Evolutionary conservation across 2,329 filamentous ascomycete genomes (phyloP).

Genomic region (Aspergillus sp.): DNA sequence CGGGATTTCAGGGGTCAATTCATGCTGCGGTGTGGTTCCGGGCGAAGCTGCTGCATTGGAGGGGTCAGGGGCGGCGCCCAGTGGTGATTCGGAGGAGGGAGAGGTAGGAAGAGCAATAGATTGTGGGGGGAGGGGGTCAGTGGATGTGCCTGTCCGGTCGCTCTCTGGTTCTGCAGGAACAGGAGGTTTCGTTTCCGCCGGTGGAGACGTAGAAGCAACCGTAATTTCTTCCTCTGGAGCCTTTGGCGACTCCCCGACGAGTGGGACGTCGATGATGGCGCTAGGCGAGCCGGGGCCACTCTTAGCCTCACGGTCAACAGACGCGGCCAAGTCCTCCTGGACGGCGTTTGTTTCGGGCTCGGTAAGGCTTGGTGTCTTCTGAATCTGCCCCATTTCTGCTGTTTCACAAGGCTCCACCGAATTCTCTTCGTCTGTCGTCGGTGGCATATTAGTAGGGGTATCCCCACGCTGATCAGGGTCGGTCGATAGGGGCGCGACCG

Average conservation of each 20-base stretch:
- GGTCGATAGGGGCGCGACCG: conserved; percentile 15
- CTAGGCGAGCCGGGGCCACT: conserved; percentile 30
- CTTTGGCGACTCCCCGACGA: conserved; percentile 21
- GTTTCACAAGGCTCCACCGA: conserved; percentile 11
- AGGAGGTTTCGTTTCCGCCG: conserved; percentile 11
- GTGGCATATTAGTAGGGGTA: conserved; percentile 14
- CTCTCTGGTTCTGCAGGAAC: conserved; percentile 17
- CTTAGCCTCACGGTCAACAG: conserved; percentile 23
- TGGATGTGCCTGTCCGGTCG: conserved; percentile 10
- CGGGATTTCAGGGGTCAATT: conserved; percentile 21
- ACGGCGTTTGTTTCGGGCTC: conserved; percentile 25
- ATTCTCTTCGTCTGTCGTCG: conserved; percentile 9
- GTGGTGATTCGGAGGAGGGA: conserved; percentile 14
- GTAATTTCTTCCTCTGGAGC: conserved; percentile 23
- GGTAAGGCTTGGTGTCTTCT: conserved; percentile 16
- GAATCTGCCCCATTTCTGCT: conserved; percentile 13
- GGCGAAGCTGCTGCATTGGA: conserved; percentile 19
- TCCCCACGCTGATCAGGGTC: conserved; percentile 14
- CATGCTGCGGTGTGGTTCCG: conserved; percentile 19
- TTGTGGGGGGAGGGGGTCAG: conserved; percentile 11
- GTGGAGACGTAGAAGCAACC: conserved; percentile 17
- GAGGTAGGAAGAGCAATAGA: conserved; percentile 16
- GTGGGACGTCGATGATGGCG: conserved; percentile 28
- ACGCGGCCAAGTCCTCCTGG: conserved; percentile 21
- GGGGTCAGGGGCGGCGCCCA: conserved; percentile 15